A percentile compares a stretch with the other conserved stretches of the same genome.
Conservation (phyloP, 768 basidiomycete genomes). For the Polyporus arcularius region DNA sequence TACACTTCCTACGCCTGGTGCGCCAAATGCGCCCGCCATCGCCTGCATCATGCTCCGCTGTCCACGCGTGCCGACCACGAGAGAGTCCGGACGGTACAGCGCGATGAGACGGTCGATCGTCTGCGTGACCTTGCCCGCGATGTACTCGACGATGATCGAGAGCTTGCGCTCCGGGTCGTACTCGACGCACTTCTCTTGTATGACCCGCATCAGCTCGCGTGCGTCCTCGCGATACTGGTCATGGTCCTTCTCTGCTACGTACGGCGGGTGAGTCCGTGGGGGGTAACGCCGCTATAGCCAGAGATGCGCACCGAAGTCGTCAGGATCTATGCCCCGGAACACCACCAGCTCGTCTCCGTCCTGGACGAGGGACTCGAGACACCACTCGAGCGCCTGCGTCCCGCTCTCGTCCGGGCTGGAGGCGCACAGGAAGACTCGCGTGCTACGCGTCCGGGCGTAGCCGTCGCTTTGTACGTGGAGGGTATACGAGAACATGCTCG, state of each 20-base stretch:
- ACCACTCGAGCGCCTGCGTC: constrained; percentile 87
- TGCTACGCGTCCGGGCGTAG: constrained; percentile 72
- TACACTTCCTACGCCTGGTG: constrained; percentile 63
- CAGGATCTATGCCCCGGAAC: constrained; percentile 86
- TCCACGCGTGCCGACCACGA: constrained; percentile 92
- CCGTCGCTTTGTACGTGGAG: constrained; percentile 83
- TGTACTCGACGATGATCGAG: constrained; percentile 90
- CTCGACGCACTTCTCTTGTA: constrained; percentile 82
- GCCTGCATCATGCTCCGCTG: constrained; percentile 54
- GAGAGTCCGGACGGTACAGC: constrained; percentile 86
- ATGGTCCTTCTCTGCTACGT: constrained; percentile 66
- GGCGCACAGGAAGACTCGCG: constrained; percentile 89
- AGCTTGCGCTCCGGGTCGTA: constrained; percentile 82
- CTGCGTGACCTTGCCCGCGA: constrained; percentile 87
- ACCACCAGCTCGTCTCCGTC: constrained; percentile 94
- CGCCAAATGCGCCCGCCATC: constrained; percentile 51
- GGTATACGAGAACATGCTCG: constrained; percentile 87
- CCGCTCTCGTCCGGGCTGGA: constrained; percentile 89
- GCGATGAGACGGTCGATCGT: constrained; percentile 92
- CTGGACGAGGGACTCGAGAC: constrained; percentile 79
- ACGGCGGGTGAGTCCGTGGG: not conserved
- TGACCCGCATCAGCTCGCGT: constrained; percentile 70
- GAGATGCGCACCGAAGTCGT: constrained; percentile 65
- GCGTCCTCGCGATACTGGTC: constrained; percentile 83
- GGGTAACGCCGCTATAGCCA: not conserved